phyloP scores from a whole-genome alignment of 2,329 filamentous ascomycete species.

The Colletotrichum nymphaeae region DNA sequence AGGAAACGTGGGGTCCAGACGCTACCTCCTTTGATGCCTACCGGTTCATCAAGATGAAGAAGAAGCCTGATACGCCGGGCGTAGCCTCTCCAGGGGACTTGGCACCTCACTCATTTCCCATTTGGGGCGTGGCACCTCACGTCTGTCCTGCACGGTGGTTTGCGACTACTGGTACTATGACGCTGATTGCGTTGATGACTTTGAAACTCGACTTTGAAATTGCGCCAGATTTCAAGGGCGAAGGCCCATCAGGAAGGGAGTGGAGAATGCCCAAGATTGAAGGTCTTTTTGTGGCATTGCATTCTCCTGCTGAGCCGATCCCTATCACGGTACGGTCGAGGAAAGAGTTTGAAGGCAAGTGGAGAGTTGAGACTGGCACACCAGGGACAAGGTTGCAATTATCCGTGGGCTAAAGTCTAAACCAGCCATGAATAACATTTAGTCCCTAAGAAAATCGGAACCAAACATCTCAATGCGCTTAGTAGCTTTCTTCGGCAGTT shows the following conservation, averaged over 20 bases:
- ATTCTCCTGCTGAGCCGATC: constrained; percentile 1
- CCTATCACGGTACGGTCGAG: background rate
- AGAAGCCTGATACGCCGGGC: background rate
- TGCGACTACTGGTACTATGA: constrained; percentile 14
- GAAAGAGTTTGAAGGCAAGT: constrained; percentile 4
- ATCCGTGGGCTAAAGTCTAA: background rate
- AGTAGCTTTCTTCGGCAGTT: background rate
- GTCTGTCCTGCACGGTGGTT: constrained; percentile 24
- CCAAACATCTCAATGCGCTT: background rate
- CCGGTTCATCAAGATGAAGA: constrained; percentile 42
- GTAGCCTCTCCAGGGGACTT: constrained; percentile 12
- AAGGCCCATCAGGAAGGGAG: background rate
- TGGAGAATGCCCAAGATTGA: background rate
- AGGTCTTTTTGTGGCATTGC: background rate
- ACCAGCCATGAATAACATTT: background rate
- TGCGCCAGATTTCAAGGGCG: background rate
- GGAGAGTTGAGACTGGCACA: background rate
- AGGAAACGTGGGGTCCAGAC: constrained; percentile 42
- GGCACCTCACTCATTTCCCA: constrained; percentile 13
- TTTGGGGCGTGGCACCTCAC: constrained; percentile 10
- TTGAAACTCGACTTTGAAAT: constrained; percentile 8
- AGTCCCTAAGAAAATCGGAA: background rate
- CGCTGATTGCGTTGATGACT: constrained; percentile 14
- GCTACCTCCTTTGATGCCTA: constrained; percentile 40
- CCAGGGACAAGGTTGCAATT: constrained; percentile 4